These are phyloP conservation scores for Globisporangium uncinulatum DNA, from an alignment of 352 stramenopile species.

Conservation along the genomic window DNA sequence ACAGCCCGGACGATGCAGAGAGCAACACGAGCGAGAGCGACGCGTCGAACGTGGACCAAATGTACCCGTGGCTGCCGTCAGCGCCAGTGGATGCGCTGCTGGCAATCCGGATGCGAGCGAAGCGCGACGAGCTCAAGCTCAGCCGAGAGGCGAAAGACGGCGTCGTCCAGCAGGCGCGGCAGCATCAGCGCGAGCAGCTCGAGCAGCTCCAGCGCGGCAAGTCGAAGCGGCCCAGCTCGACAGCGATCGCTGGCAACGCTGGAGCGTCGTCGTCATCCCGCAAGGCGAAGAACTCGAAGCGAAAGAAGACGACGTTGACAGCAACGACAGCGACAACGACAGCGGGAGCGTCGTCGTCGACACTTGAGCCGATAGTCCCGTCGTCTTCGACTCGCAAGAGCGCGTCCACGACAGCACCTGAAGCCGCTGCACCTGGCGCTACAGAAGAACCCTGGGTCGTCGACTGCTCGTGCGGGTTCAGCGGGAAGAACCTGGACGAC, in stretches of 20 bases:
- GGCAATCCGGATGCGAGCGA: constrained; percentile 38
- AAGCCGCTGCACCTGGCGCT: neutral
- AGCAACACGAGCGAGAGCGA: constrained; percentile 49
- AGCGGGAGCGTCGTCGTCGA: too few species aligned
- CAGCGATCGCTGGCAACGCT: neutral
- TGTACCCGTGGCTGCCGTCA: constrained; percentile 49
- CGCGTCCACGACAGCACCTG: too few species aligned
- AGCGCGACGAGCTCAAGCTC: constrained; percentile 51
- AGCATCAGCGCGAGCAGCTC: constrained; percentile 33
- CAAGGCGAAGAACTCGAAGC: constrained; percentile 17
- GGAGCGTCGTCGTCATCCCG: constrained; percentile 12
- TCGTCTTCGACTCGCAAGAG: too few species aligned
- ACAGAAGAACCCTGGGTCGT: constrained; percentile 45
- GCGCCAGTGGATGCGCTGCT: constrained; percentile 60
- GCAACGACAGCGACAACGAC: neutral
- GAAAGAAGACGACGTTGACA: constrained; percentile 15
- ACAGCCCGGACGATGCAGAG: constrained; percentile 16
- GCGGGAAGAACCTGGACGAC: constrained; percentile 50
- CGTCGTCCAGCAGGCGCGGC: constrained; percentile 27
- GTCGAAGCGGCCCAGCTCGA: constrained; percentile 26
- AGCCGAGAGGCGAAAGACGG: constrained; percentile 29
- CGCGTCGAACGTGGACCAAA: constrained; percentile 50
- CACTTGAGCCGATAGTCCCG: too few species aligned
- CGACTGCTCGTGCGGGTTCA: constrained; percentile 53
- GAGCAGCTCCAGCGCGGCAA: constrained; percentile 23